These are phyloP conservation scores for Paecilomyces formosus DNA, from an alignment of 2,329 filamentous ascomycete genomes.

Conservation along the genomic window DNA sequence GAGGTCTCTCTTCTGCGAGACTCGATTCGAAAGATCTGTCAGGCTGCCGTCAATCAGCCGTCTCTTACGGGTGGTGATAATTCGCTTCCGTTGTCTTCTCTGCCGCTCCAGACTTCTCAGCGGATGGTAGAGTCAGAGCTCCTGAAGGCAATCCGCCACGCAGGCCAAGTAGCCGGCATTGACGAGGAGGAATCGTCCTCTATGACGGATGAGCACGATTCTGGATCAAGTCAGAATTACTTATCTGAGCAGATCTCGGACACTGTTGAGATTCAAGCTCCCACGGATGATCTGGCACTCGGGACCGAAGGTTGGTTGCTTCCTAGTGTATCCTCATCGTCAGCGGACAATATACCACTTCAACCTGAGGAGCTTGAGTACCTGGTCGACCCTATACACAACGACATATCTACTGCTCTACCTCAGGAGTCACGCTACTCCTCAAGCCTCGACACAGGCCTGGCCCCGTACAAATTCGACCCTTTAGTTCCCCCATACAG, in stretches of 20 bases:
- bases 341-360: background rate
- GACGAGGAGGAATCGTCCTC: background rate
- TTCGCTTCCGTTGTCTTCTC: background rate
- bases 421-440: background rate
- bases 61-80: background rate
- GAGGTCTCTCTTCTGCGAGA: background rate
- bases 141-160: background rate
- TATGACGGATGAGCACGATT: background rate
- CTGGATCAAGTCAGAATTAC: background rate
- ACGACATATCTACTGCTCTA: background rate
- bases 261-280: background rate
- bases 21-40: background rate
- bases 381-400: background rate
- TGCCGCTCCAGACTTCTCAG: background rate
- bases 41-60: background rate
- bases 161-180: background rate
- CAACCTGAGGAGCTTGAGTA: background rate
- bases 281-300: background rate
- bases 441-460: background rate
- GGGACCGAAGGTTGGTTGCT: background rate
- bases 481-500: background rate
- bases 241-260: background rate
- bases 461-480: background rate
- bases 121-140: background rate
- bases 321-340: background rate